A percentile compares a stretch with the other conserved stretches of the same genome.
Conservation (phyloP, 495 filamentous ascomycete genomes). For the Daldinia loculata region DNA sequence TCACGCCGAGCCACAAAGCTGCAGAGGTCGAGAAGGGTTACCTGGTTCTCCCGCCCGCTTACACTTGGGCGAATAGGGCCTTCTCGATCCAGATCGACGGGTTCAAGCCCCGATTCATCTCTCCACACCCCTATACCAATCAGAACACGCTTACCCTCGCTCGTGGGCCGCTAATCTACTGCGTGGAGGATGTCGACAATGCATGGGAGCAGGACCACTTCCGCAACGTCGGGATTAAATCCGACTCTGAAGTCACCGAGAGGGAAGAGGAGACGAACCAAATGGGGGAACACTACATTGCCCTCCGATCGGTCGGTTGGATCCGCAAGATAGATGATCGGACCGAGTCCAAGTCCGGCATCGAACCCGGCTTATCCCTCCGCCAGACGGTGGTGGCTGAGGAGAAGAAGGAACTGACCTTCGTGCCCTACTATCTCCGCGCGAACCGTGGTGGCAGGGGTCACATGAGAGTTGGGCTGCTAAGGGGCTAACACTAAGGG, state of each 20-base stretch:
- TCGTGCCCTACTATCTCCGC: conserved; percentile 62
- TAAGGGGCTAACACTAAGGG: conserved; percentile 20
- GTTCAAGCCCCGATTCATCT: conserved; percentile 57
- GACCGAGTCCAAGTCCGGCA: conserved; percentile 32
- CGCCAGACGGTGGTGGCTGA: conserved; percentile 28
- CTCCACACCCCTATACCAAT: conserved; percentile 61
- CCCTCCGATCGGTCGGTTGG: conserved; percentile 44
- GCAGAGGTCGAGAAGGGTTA: conserved; percentile 57
- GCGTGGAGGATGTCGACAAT: conserved; percentile 66
- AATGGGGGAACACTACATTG: conserved; percentile 47
- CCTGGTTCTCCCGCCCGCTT: conserved; percentile 53
- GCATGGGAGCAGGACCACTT: conserved; percentile 67
- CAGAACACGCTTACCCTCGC: conserved; percentile 61
- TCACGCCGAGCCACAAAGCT: conserved; percentile 43
- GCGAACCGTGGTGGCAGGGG: conserved; percentile 61
- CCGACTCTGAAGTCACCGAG: conserved; percentile 48
- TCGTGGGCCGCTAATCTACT: conserved; percentile 66
- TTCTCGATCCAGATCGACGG: conserved; percentile 47
- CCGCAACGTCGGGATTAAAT: conserved; percentile 55
- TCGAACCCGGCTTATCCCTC: conserved; percentile 43
- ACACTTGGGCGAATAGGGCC: conserved; percentile 40
- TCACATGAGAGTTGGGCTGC: conserved; percentile 59
- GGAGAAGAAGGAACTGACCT: conserved; percentile 49
- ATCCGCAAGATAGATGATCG: conserved; percentile 41
- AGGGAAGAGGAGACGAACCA: conserved; percentile 45